Percentiles rank a stretch among this genome's conserved stretches.
phyloP scores from a whole-genome alignment of 2,329 filamentous ascomycete species.

The Orbilia quercus region DNA sequence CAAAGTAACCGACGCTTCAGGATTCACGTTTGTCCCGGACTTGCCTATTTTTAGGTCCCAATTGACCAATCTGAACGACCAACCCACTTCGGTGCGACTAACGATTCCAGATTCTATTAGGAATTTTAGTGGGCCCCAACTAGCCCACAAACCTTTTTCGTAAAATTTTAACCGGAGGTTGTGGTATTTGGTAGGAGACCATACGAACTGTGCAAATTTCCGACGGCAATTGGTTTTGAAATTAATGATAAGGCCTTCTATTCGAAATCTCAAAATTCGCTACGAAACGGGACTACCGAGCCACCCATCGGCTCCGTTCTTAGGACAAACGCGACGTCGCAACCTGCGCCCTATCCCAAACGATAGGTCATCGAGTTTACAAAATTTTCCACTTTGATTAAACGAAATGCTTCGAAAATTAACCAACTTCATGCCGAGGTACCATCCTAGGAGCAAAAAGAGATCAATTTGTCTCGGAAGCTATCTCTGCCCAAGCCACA shows the following conservation, averaged over 20 bases:
- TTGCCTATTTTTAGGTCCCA: constrained; percentile 39
- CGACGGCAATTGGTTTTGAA: background rate
- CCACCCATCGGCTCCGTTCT: background rate
- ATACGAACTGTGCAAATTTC: constrained; percentile 5
- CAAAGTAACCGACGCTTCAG: constrained; percentile 44
- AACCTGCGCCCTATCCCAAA: constrained; percentile 8
- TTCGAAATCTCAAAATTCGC: constrained; percentile 14
- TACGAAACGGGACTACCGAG: constrained; percentile 37
- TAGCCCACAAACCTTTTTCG: too few relatives aligned
- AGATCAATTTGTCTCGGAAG: background rate
- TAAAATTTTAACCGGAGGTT: too few relatives aligned
- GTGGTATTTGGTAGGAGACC: too few relatives aligned
- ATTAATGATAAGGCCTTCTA: background rate
- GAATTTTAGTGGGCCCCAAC: constrained; percentile 14
- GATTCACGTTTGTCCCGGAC: constrained; percentile 21
- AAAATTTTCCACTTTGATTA: constrained; percentile 21
- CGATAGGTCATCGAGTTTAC: constrained; percentile 1
- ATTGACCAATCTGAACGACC: constrained; percentile 20
- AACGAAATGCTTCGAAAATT: background rate
- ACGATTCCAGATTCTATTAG: constrained; percentile 28
- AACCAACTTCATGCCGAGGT: constrained; percentile 39
- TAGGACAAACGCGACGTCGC: constrained; percentile 4
- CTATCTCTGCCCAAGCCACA: constrained; percentile 21
- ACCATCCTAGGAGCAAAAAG: background rate
- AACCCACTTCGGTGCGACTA: background rate